phyloP scores from a whole-genome alignment of 2,329 filamentous ascomycete genomes.

The Colletotrichum destructivum region DNA sequence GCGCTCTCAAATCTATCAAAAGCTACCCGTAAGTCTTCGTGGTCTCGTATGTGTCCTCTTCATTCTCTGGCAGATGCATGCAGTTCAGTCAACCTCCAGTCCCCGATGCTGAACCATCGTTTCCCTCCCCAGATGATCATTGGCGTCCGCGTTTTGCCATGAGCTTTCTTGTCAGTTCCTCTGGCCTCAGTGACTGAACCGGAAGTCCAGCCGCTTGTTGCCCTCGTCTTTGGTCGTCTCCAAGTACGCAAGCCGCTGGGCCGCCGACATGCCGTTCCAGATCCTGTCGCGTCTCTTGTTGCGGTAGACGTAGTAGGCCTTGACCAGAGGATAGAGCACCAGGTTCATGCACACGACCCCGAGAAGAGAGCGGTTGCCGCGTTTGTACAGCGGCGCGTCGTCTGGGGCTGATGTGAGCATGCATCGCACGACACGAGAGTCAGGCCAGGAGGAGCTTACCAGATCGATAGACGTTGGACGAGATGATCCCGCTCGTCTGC shows the following conservation, averaged over 20 bases:
- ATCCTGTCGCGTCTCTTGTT: constrained; percentile 48
- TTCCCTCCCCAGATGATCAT: background rate
- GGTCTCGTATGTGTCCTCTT: background rate
- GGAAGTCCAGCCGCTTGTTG: constrained; percentile 61
- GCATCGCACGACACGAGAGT: background rate
- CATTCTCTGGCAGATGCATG: too few species aligned
- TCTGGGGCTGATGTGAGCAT: constrained; percentile 56
- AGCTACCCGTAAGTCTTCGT: background rate
- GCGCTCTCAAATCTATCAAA: too few species aligned
- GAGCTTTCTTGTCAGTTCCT: background rate
- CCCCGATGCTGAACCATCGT: background rate
- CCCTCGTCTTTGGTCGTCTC: constrained; percentile 59
- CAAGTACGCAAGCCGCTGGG: constrained; percentile 49
- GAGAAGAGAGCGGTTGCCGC: constrained; percentile 70
- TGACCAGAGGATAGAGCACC: constrained; percentile 49
- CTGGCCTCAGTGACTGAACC: constrained; percentile 53
- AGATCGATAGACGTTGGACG: constrained; percentile 57
- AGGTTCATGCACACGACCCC: constrained; percentile 57
- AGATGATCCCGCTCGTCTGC: constrained; percentile 59
- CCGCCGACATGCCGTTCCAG: constrained; percentile 51
- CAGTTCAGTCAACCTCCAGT: background rate
- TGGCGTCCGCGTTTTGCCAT: background rate
- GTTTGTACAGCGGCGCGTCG: constrained; percentile 63
- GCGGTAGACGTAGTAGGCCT: constrained; percentile 53
- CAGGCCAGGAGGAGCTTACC: constrained; percentile 43